These are phyloP conservation scores for Fusarium keratoplasticum DNA, from an alignment of 2,329 filamentous ascomycete species.

Conservation along the genomic window DNA sequence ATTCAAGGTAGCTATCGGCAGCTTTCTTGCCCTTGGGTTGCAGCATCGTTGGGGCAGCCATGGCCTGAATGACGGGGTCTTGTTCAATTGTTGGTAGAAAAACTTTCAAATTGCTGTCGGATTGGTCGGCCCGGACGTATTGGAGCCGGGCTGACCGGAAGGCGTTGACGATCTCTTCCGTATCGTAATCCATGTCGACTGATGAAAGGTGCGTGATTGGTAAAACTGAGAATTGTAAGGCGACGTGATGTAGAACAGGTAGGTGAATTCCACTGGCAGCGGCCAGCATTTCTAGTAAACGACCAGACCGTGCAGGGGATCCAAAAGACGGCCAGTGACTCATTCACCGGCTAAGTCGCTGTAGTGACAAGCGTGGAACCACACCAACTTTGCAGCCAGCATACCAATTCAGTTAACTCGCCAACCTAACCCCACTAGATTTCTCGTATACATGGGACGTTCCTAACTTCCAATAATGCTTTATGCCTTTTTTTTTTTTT, in stretches of 20 bases:
- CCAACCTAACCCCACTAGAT: not conserved
- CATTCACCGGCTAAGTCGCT: not conserved
- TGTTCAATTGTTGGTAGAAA: constrained; percentile 21
- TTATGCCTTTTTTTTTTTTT: no score
- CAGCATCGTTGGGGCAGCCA: constrained; percentile 9
- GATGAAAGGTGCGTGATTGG: not conserved
- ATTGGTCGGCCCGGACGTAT: constrained; percentile 19
- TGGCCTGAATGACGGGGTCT: constrained; percentile 17
- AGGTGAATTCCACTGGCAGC: not conserved
- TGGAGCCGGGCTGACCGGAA: constrained; percentile 21
- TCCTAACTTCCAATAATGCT: no score
- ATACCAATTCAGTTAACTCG: not conserved
- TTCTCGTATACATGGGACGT: not conserved
- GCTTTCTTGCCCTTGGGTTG: constrained; percentile 15
- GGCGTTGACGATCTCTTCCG: constrained; percentile 13
- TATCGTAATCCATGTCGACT: constrained; percentile 9
- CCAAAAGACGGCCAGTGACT: not conserved
- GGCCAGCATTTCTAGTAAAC: not conserved
- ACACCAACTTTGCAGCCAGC: not conserved
- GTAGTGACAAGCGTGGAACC: not conserved
- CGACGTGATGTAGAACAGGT: not conserved
- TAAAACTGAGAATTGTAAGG: not conserved
- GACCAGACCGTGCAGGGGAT: not conserved
- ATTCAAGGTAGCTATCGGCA: constrained; percentile 13
- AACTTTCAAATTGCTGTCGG: constrained; percentile 3